Evolutionary conservation across 768 basidiomycete species (phyloP).

Genomic region (Termitomyces sp.): DNA sequence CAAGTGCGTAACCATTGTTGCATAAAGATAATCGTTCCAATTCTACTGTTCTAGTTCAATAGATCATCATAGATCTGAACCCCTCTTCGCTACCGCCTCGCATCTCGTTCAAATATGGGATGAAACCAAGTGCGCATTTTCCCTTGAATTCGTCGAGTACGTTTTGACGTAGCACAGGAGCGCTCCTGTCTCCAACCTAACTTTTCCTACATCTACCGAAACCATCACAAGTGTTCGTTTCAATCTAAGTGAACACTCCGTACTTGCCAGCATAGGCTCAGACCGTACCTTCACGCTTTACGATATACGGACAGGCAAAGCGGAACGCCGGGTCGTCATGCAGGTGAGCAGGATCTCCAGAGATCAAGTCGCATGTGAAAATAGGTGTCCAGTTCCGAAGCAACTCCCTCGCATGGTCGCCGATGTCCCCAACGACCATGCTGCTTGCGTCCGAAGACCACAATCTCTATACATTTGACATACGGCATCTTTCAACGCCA

Average conservation of each 20-base stretch:
- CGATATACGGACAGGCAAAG: slow-evolving; percentile 95
- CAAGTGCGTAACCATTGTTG: slow-evolving; percentile 52
- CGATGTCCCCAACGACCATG: slow-evolving; percentile 87
- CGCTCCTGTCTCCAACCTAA: slow-evolving; percentile 79
- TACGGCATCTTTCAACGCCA: slow-evolving; percentile 75
- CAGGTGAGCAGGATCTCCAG: slow-evolving; percentile 41
- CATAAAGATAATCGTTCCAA: neutral
- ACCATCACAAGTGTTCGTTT: slow-evolving; percentile 86
- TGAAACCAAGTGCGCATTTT: slow-evolving; percentile 73
- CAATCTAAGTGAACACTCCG: slow-evolving; percentile 90
- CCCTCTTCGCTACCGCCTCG: slow-evolving; percentile 92
- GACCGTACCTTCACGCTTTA: slow-evolving; percentile 96
- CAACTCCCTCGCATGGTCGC: slow-evolving; percentile 93
- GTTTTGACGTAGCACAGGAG: slow-evolving; percentile 42
- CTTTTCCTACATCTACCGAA: slow-evolving; percentile 84
- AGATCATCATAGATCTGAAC: slow-evolving; percentile 87
- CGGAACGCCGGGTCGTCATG: slow-evolving; percentile 88
- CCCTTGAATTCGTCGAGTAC: neutral
- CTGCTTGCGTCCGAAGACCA: slow-evolving; percentile 98
- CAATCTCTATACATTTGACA: slow-evolving; percentile 97
- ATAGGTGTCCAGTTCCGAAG: slow-evolving; percentile 60
- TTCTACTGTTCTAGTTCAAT: slow-evolving; percentile 57
- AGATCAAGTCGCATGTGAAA: neutral
- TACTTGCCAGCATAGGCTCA: slow-evolving; percentile 91
- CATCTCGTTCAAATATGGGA: slow-evolving; percentile 97